These are phyloP conservation scores for Pestalotiopsis sp. DNA, from an alignment of 2,329 filamentous ascomycete genomes.

Conservation along the genomic window DNA sequence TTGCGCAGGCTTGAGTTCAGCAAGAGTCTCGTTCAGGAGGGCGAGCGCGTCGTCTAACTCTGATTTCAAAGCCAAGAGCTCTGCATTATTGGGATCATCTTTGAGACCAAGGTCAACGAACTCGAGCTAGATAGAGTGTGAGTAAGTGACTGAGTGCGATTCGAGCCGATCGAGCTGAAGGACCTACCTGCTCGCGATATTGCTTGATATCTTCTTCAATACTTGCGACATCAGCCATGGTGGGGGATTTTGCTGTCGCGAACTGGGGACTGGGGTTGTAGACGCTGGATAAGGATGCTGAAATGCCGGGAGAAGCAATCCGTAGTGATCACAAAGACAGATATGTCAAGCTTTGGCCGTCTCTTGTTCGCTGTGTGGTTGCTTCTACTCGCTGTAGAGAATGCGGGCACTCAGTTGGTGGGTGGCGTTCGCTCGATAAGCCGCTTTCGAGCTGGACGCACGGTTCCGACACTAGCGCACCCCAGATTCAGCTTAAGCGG, in stretches of 20 bases:
- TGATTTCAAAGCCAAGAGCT: conserved; percentile 74
- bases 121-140: conserved; percentile 62
- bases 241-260: conserved; percentile 12
- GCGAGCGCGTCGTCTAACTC: conserved; percentile 83
- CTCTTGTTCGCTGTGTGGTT: background rate
- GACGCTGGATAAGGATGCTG: too few species aligned
- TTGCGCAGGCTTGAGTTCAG: conserved; percentile 72
- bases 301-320: too few species aligned
- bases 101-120: conserved; percentile 75
- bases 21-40: conserved; percentile 78
- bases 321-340: background rate
- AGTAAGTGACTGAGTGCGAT: conserved; percentile 1
- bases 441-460: background rate
- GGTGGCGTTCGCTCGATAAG: background rate
- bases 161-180: background rate
- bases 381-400: background rate
- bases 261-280: too few species aligned
- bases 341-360: background rate
- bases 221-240: conserved; percentile 45
- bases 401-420: background rate
- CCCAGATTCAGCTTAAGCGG: background rate
- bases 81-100: conserved; percentile 78
- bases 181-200: conserved; percentile 60
- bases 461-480: background rate
- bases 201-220: conserved; percentile 56